phyloP scores from a whole-genome alignment of 768 basidiomycete genomes.

The Pisolithus microcarpus region DNA sequence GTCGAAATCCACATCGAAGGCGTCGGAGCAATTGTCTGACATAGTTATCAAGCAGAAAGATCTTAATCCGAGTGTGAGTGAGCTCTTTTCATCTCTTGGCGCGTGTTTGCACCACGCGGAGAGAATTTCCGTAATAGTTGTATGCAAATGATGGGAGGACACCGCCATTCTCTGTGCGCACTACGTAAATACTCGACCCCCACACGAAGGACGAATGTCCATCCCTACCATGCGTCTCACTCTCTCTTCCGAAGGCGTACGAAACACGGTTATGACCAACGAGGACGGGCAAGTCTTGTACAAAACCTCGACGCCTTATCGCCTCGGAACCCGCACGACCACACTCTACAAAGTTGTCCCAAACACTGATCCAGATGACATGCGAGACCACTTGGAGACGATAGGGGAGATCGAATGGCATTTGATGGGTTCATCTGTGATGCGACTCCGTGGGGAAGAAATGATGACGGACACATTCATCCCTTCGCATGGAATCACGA shows the following conservation, averaged over 20 bases:
- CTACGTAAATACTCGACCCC: too few species aligned
- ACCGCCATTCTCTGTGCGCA: too few species aligned
- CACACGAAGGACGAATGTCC: too few species aligned
- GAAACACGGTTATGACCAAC: slow-evolving; percentile 19
- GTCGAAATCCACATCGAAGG: too few species aligned
- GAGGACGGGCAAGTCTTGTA: slow-evolving; percentile 23
- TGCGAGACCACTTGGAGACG: slow-evolving; percentile 23
- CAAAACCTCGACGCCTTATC: slow-evolving; percentile 20
- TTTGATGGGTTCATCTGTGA: slow-evolving; percentile 20
- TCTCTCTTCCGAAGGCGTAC: slow-evolving; percentile 16
- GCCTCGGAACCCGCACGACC: slow-evolving; percentile 11
- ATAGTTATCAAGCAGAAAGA: too few species aligned
- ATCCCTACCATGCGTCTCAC: slow-evolving; percentile 14
- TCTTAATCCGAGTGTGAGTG: too few species aligned
- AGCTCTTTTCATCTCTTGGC: too few species aligned
- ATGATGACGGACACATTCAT: slow-evolving; percentile 21
- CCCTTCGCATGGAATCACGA: slow-evolving; percentile 13
- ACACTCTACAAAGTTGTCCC: slow-evolving; percentile 20
- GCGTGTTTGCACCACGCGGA: too few species aligned
- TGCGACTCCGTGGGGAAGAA: slow-evolving; percentile 23
- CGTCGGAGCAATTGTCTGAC: too few species aligned
- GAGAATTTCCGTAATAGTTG: too few species aligned
- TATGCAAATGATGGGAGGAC: too few species aligned
- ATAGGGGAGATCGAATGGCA: slow-evolving; percentile 33
- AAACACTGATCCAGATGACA: slow-evolving; percentile 15